A percentile compares a stretch with the other conserved stretches of the same genome.
Evolutionary conservation across 202 grass and related monocot species (phyloP).

Genomic region (Musa balbisiana): DNA sequence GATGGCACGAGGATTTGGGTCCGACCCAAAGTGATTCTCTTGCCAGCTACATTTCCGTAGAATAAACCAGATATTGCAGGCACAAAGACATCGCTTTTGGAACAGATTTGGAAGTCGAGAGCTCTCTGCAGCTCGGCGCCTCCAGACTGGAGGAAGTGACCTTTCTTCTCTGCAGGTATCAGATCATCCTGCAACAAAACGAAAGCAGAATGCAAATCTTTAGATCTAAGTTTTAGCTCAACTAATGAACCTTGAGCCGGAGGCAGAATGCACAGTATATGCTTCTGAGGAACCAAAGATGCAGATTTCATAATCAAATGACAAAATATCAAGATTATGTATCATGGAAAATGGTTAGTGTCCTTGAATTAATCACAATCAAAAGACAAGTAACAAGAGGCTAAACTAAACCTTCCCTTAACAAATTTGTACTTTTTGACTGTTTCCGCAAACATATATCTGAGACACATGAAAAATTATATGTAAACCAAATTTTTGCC

Average conservation of each 20-base stretch:
- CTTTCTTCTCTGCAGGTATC: slow-evolving; percentile 60
- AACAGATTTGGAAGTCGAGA: slow-evolving; percentile 68
- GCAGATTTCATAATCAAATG: too few species aligned
- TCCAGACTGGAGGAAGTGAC: slow-evolving; percentile 47
- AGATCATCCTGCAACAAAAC: slow-evolving; percentile 52
- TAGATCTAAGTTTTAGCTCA: neutral
- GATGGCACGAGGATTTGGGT: slow-evolving; percentile 56
- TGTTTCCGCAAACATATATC: too few species aligned
- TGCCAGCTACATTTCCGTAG: slow-evolving; percentile 63
- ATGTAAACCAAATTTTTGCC: too few species aligned
- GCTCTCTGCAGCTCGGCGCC: slow-evolving; percentile 53
- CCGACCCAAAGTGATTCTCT: slow-evolving; percentile 49
- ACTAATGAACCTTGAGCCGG: neutral
- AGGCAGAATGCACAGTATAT: neutral
- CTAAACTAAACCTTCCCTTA: too few species aligned
- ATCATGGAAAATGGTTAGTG: too few species aligned
- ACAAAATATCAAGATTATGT: too few species aligned
- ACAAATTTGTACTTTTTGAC: too few species aligned
- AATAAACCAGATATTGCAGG: slow-evolving; percentile 53
- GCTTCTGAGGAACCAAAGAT: neutral
- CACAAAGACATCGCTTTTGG: slow-evolving; percentile 53
- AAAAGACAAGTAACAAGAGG: too few species aligned
- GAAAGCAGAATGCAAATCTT: neutral
- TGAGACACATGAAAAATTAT: too few species aligned
- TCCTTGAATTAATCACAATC: too few species aligned